Conservation (phyloP, 129 eudicot genomes). For the Pseudognaphalium luteoalbum region DNA sequence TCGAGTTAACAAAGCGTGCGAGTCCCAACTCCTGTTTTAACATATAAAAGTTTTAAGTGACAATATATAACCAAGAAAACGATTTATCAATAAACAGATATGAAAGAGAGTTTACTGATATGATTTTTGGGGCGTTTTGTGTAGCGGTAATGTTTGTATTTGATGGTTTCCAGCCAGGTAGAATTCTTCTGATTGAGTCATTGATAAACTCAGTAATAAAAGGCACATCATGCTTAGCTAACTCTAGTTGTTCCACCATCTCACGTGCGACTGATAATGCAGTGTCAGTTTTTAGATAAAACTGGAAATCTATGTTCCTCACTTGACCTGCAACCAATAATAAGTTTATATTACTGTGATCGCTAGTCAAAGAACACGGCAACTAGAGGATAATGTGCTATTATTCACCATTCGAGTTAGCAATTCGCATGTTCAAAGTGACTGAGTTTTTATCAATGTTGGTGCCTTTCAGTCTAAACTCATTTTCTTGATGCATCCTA, state of each 20-base stretch:
- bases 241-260: constrained; percentile 82
- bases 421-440: constrained; percentile 63
- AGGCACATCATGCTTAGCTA: constrained; percentile 61
- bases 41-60: constrained; percentile 4
- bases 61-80: not conserved
- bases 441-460: constrained; percentile 47
- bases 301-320: constrained; percentile 59
- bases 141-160: not conserved
- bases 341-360: constrained; percentile 3
- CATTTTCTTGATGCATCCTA: constrained; percentile 44
- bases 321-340: constrained; percentile 47
- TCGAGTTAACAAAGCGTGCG: not conserved
- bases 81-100: not conserved
- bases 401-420: constrained; percentile 47
- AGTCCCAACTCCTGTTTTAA: constrained; percentile 23
- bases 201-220: constrained; percentile 73
- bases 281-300: constrained; percentile 63
- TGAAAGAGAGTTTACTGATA: constrained; percentile 10
- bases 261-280: constrained; percentile 68
- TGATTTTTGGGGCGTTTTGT: not conserved
- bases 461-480: constrained; percentile 51
- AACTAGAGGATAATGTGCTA: not conserved
- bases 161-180: constrained; percentile 48
- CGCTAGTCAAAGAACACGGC: not conserved
- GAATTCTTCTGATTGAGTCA: constrained; percentile 44